phyloP scores from a whole-genome alignment of 225 moss, liverwort and hornwort species.

The Marchantia polymorpha region DNA sequence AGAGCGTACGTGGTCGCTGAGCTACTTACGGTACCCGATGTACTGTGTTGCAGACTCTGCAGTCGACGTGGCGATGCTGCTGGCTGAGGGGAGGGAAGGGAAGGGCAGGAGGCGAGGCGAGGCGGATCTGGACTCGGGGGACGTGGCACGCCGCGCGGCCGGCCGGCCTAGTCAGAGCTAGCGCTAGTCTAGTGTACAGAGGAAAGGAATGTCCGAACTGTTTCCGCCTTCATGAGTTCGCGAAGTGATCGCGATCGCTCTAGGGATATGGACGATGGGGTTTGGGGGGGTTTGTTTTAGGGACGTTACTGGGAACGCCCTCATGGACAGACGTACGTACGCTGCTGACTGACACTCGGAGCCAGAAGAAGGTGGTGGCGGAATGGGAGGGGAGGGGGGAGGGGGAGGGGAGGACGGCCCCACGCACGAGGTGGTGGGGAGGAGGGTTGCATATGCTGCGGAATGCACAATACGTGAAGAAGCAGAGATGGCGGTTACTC shows the following conservation, averaged over 20 bases:
- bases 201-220: slow-evolving; percentile 3
- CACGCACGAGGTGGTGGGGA: neutral
- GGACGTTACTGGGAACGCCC: too few species aligned
- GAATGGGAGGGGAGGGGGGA: neutral
- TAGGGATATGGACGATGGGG: too few species aligned
- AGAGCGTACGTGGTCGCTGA: neutral
- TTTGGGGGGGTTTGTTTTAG: too few species aligned
- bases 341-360: neutral
- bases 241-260: neutral
- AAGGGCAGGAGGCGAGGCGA: neutral
- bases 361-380: neutral
- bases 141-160: neutral
- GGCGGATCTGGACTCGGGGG: neutral
- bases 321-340: neutral
- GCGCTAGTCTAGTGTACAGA: neutral
- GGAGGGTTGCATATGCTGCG: neutral
- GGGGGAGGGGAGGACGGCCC: neutral
- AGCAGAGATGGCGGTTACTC: neutral
- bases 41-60: neutral
- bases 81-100: too few species aligned
- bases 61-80: too few species aligned
- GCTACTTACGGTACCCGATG: neutral
- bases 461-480: neutral
- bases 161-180: neutral
- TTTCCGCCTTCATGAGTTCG: neutral